Evolutionary conservation across 2,329 filamentous ascomycete species (phyloP), one percentile per base, ranked within the genome.

Genomic region (Berkeleyomyces rouxiae): DNA sequence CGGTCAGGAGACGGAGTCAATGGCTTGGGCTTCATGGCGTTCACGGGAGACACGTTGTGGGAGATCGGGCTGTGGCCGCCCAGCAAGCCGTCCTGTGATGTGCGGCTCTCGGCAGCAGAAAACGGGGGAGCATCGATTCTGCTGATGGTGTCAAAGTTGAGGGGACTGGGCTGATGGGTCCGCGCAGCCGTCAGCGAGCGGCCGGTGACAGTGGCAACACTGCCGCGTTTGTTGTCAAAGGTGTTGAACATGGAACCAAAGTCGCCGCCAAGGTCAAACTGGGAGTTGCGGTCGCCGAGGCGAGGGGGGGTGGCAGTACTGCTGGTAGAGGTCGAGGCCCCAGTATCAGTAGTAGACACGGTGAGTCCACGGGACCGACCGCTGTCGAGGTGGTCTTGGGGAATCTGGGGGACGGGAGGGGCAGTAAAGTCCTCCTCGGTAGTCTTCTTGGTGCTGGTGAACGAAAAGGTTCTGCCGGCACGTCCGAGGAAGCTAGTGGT

Each of bases 381-480:
- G 13, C 53, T 2, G 43, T 64, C 59, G 43, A 58, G 11, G 53
- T 65, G 64, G 49, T 63, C 47, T 33, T 60, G 42, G n/a, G 62
- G 62, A 37, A 65, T 65, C 40, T 65, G 61, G 16, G 71, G 74
- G 13, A 72, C 66, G 11, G 72, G 69, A 11, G 74, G 71, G 37
- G 72, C 69, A 53, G 51, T 55, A 11, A 36, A 42, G 43, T 62
- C 63, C 37, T 64, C 63, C 33, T 64, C 55, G 51, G 16, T 39
- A 37, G 53, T 53, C 68, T 82, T 83, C 69, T 81, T 82, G 66
- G 76, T 75, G 42, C 76, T 76, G 33, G 80, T 81, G 68, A 84
- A 83, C 2, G 81, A 83, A 67, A 83, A 83, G 0, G 81, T 82
- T 59, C 81, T 77, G 7, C 78, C 77, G 47, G 80, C 81, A 65